Conservation (phyloP, 805 yeast genomes). For the Saccharomycopsis sp. region DNA sequence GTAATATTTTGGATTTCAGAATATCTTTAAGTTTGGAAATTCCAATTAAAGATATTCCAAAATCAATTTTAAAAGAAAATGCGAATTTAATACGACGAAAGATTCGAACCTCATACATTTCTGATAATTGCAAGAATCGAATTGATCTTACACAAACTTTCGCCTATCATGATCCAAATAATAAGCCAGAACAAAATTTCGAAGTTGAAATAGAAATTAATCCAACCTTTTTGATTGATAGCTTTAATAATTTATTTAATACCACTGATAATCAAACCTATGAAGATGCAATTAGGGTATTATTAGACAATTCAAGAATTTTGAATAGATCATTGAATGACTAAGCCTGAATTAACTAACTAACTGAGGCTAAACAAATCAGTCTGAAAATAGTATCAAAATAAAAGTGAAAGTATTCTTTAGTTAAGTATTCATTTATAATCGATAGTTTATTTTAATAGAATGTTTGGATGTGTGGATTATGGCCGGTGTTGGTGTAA, state of each 20-base stretch:
- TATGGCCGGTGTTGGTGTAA: too few species aligned
- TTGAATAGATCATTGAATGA: slow-evolving; percentile 22
- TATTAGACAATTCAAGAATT: slow-evolving; percentile 53
- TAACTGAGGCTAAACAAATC: too few species aligned
- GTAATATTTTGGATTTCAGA: slow-evolving; percentile 69
- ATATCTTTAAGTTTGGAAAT: slow-evolving; percentile 70
- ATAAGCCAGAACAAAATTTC: slow-evolving; percentile 26
- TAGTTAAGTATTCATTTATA: too few species aligned
- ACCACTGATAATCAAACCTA: slow-evolving; percentile 44
- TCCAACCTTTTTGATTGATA: slow-evolving; percentile 33
- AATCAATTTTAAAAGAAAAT: slow-evolving; percentile 45
- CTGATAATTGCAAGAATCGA: slow-evolving; percentile 63
- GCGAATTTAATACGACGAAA: slow-evolving; percentile 60
- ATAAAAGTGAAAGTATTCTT: too few species aligned
- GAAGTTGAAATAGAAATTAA: slow-evolving; percentile 51
- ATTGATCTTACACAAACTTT: slow-evolving; percentile 64
- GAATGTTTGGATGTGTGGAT: too few species aligned
- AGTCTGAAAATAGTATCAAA: too few species aligned
- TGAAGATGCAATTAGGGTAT: slow-evolving; percentile 50
- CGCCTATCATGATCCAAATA: slow-evolving; percentile 25
- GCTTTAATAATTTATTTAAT: slow-evolving; percentile 32
- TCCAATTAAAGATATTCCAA: slow-evolving; percentile 57
- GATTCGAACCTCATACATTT: slow-evolving; percentile 65
- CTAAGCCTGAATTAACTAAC: too few species aligned
- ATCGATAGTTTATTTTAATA: too few species aligned